Percentiles rank a stretch among this genome's conserved stretches.
phyloP scores from a whole-genome alignment of 1,284 basidiomycete species.

The Cryptococcus maquisensis region DNA sequence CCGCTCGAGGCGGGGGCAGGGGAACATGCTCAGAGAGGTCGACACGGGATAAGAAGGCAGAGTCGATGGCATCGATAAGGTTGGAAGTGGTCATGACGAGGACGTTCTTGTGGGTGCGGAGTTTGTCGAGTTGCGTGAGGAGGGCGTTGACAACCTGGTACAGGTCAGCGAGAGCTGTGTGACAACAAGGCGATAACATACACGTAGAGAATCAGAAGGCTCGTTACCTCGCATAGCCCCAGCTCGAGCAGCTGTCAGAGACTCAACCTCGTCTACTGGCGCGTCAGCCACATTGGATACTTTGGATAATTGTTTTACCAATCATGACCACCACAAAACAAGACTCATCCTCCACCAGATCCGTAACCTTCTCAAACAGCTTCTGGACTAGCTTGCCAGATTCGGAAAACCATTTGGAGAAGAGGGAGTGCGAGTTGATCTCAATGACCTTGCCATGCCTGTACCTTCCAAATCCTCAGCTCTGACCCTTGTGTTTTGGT shows the following conservation, averaged over 20 bases:
- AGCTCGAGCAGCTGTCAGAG: conserved; percentile 84
- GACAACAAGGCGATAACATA: conserved; percentile 45
- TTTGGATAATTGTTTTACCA: conserved; percentile 53
- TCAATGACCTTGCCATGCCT: conserved; percentile 81
- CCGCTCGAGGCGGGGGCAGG: conserved; percentile 78
- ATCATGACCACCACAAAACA: conserved; percentile 93
- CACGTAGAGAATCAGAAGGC: conserved; percentile 89
- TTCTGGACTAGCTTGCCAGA: conserved; percentile 96
- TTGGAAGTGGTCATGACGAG: conserved; percentile 97
- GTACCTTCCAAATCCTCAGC: conserved; percentile 57
- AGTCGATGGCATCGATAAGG: conserved; percentile 88
- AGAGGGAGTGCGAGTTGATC: conserved; percentile 95
- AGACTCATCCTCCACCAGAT: conserved; percentile 80
- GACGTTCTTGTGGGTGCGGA: conserved; percentile 88
- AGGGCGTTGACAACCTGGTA: conserved; percentile 96
- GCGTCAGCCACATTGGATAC: background rate
- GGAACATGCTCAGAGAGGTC: conserved; percentile 96
- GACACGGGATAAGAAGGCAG: conserved; percentile 92
- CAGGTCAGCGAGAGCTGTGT: background rate
- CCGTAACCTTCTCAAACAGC: conserved; percentile 81
- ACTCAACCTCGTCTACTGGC: conserved; percentile 85
- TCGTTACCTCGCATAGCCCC: conserved; percentile 92
- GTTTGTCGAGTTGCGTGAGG: conserved; percentile 92
- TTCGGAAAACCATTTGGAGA: conserved; percentile 97
- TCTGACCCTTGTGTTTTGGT: background rate